Conservation (phyloP, 371 early-diverging fungal species). For the Amoeboaphelidium protococcarum region DNA sequence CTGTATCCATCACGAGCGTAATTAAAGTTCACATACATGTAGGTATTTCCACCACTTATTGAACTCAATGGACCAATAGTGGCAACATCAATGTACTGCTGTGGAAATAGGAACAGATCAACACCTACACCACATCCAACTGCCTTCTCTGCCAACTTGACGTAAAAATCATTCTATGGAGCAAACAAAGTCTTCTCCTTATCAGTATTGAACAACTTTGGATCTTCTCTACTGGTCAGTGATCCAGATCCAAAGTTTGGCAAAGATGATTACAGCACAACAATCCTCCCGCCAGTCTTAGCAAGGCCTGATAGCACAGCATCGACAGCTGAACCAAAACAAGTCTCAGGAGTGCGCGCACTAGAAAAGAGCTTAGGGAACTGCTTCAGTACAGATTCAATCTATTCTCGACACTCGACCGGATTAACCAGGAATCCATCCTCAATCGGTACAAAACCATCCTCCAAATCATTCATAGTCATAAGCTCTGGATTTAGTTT, state of each 20-base stretch:
- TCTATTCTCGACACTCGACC: neutral
- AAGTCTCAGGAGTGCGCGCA: neutral
- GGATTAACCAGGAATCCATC: conserved; percentile 69
- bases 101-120: conserved; percentile 66
- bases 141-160: conserved; percentile 42
- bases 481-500: conserved; percentile 74
- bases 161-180: conserved; percentile 63
- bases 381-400: neutral
- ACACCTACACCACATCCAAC: conserved; percentile 49
- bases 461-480: conserved; percentile 71
- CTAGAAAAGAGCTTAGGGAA: neutral
- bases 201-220: conserved; percentile 55
- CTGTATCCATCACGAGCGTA: conserved; percentile 27
- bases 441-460: conserved; percentile 71
- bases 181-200: conserved; percentile 58
- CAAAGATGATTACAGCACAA: conserved; percentile 49
- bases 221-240: conserved; percentile 57
- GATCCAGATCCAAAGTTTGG: conserved; percentile 65
- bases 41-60: conserved; percentile 65
- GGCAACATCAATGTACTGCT: conserved; percentile 61
- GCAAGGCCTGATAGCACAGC: conserved; percentile 45
- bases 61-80: conserved; percentile 40
- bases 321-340: conserved; percentile 53
- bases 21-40: conserved; percentile 49
- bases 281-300: conserved; percentile 52